Conservation (phyloP, 352 stramenopile genomes). For the Phytophthora syringae region DNA sequence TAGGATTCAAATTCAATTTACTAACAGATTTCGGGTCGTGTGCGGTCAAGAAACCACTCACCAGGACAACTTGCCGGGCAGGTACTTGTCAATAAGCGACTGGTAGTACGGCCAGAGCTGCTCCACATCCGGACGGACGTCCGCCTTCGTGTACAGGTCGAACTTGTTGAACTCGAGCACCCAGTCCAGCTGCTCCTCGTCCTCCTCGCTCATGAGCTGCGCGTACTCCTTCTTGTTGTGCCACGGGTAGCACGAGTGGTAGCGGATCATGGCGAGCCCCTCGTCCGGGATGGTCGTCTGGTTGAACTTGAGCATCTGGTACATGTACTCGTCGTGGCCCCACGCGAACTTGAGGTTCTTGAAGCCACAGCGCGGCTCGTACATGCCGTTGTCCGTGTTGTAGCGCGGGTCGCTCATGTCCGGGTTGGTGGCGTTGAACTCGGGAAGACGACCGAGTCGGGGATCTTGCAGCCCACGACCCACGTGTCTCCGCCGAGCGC, state of each 20-base stretch:
- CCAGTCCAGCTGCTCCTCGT: conserved; percentile 90
- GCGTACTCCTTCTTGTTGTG: conserved; percentile 93
- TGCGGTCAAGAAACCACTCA: conserved; percentile 23
- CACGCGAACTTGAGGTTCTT: conserved; percentile 91
- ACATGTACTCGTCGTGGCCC: conserved; percentile 95
- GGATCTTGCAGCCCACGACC: conserved; percentile 91
- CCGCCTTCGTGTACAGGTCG: conserved; percentile 94
- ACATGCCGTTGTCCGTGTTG: conserved; percentile 91
- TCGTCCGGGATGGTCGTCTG: conserved; percentile 86
- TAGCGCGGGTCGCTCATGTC: conserved; percentile 88
- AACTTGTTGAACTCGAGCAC: conserved; percentile 95
- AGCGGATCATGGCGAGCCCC: conserved; percentile 94
- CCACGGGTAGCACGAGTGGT: conserved; percentile 94
- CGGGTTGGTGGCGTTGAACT: conserved; percentile 91
- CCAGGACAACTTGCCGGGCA: conserved; percentile 78
- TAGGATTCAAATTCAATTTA: background rate
- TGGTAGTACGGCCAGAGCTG: conserved; percentile 94
- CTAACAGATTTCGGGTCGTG: background rate
- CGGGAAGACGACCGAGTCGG: conserved; percentile 90
- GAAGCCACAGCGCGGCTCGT: conserved; percentile 89
- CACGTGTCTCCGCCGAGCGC: conserved; percentile 94
- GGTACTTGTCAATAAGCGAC: conserved; percentile 92
- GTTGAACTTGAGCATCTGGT: conserved; percentile 94
- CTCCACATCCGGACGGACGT: conserved; percentile 77
- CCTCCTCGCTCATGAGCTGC: conserved; percentile 88